Conservation (phyloP, 2,329 filamentous ascomycete species). For the Phoma sp. region DNA sequence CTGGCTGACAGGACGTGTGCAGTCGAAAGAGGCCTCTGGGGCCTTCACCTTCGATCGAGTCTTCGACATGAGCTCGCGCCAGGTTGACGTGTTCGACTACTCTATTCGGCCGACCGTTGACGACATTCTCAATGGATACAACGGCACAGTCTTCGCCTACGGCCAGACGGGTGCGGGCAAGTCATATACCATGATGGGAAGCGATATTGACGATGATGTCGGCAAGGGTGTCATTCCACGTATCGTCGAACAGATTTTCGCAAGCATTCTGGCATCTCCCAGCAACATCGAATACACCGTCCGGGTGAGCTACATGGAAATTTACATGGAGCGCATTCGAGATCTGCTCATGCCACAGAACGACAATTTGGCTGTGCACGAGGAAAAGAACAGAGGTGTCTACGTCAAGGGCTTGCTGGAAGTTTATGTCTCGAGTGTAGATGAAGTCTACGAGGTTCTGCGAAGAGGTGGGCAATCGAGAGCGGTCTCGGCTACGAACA, state of each 20-base stretch:
- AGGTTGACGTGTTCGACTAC: slow-evolving; percentile 96
- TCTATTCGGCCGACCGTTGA: slow-evolving; percentile 95
- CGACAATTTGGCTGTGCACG: slow-evolving; percentile 96
- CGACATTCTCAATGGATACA: slow-evolving; percentile 98
- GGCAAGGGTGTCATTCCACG: slow-evolving; percentile 94
- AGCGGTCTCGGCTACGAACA: slow-evolving; percentile 95
- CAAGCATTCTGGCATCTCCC: slow-evolving; percentile 89
- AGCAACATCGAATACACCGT: slow-evolving; percentile 98
- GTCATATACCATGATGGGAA: slow-evolving; percentile 99
- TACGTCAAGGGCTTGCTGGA: slow-evolving; percentile 96
- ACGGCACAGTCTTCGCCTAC: slow-evolving; percentile 98
- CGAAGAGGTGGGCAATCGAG: slow-evolving; percentile 86
- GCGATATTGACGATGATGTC: slow-evolving; percentile 87
- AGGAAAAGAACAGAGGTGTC: slow-evolving; percentile 94
- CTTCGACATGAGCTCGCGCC: slow-evolving; percentile 90
- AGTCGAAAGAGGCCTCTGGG: slow-evolving; percentile 84
- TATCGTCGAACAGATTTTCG: slow-evolving; percentile 97
- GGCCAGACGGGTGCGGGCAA: slow-evolving; percentile 98
- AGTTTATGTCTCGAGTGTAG: slow-evolving; percentile 93
- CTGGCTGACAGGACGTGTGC: slow-evolving; percentile 27
- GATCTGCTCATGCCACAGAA: slow-evolving; percentile 92
- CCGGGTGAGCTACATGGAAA: slow-evolving; percentile 98
- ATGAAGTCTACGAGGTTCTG: slow-evolving; percentile 97
- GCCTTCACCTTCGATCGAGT: slow-evolving; percentile 94
- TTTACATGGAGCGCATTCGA: slow-evolving; percentile 98